Base-by-base conservation (phyloP, 352 stramenopile species). In the Phytophthora capsici region DNA sequence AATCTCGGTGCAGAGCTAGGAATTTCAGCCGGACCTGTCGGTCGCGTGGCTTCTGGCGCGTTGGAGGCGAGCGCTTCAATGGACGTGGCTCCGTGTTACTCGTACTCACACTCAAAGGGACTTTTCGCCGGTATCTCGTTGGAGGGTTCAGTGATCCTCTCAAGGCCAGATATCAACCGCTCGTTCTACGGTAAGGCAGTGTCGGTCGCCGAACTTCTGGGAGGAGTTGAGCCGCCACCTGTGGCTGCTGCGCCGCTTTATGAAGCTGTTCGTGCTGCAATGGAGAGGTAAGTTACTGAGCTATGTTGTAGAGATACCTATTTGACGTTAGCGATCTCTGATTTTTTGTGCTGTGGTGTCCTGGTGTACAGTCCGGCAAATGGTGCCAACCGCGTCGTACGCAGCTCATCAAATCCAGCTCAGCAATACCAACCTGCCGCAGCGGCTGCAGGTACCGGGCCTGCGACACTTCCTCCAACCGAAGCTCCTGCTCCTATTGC, bases 181-280 rank as follows among this genome's bases (percentile, higher is more conserved):
- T 83, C 82, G 25, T 99, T 98, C 71, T 99, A 99, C 71, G 91
- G 91, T 28, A 82, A 82, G 25, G 71, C 82, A 14, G 68, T 97
- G 16, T 58, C 76, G 28, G 78, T 86, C 8, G 55, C 80, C 9
- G 73, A 96, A 50, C 74, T 98, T 23, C 72, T 98, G 12, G 74
- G 77, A 19, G 89, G 90, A 9, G 75, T 84, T 34, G 82, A 97
- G 47, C 73, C 80, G 12, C 83, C 87, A n/a, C 92, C 92, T 32
- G 73, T 93, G 7, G 91, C 87, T 7, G 92, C 91, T 4, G 50
- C 76, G 7, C 89, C 91, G 4, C 69, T 98, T 8, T 98, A 98
- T 68, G 85, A 95, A 47, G 85, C 89, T 16, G 82, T 98, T 20
- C 45, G 80, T 19, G 58, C 69, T 2, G 85, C 83, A 10, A 88